These are phyloP conservation scores for Candida coquimbonensis DNA, from an alignment of 805 yeast genomes.

Conservation along the genomic window DNA sequence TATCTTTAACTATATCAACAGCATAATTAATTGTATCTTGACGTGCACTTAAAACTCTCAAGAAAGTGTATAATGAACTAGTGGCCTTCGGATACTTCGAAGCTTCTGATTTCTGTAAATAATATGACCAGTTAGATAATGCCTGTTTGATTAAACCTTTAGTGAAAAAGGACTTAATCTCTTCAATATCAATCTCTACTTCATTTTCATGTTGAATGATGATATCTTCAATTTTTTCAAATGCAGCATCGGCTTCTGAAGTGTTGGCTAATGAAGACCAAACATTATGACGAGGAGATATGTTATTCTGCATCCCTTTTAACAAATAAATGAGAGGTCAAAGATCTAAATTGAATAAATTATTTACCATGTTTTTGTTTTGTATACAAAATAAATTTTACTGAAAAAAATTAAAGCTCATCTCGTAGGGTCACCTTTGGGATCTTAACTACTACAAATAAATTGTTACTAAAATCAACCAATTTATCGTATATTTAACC, in stretches of 20 bases:
- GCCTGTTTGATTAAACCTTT: constrained; percentile 30
- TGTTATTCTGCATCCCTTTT: too few relatives aligned
- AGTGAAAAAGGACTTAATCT: constrained; percentile 26
- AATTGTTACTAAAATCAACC: too few relatives aligned
- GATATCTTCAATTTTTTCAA: constrained; percentile 14
- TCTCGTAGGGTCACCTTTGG: constrained; percentile 7
- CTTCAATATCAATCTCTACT: constrained; percentile 2
- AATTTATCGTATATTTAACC: background rate
- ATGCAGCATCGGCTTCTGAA: constrained; percentile 1
- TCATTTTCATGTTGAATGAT: constrained; percentile 3
- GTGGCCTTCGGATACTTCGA: constrained; percentile 40
- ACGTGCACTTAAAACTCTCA: constrained; percentile 17
- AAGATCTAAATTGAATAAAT: too few relatives aligned
- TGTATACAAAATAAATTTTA: too few relatives aligned
- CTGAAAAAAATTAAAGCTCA: background rate
- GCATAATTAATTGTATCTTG: constrained; percentile 22
- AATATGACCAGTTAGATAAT: constrained; percentile 41
- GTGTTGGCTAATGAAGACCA: too few relatives aligned
- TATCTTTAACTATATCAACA: constrained; percentile 38
- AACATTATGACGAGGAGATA: too few relatives aligned
- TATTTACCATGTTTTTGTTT: too few relatives aligned
- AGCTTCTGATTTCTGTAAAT: constrained; percentile 44
- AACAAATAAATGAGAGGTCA: too few relatives aligned
- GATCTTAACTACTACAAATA: background rate
- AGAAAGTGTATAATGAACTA: constrained; percentile 31